Evolutionary conservation across 306 rosid species (phyloP), one percentile per base, ranked within the genome.

Genomic region (Vachellia pachyceras): DNA sequence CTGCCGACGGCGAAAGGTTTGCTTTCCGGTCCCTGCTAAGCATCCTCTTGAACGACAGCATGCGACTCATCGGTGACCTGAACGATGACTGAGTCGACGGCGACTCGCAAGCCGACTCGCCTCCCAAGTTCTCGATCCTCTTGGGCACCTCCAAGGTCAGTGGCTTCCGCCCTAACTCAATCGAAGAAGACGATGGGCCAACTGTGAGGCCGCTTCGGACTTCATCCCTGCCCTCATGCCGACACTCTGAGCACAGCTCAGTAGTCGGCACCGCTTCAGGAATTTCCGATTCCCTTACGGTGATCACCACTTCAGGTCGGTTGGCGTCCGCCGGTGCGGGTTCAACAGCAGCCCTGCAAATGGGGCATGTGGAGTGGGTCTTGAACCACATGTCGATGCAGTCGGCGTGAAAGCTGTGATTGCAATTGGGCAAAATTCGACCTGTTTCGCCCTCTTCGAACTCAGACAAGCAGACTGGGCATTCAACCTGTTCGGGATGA

Each of bases 331-430:
- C 79, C 3, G 83, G 49, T 2, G 7, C 66, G 17, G 81, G 58
- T 20, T 95, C 99, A 4, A 95, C 98, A 1, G 90, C 76, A 0
- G 98, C 80, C 35, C 99, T 84, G 33, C 99, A 95, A 0, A 91
- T 85, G 0, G 99, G 99, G 40, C 99, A 95, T 3, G 99, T 95
- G 73, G 85, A 63, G 78, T 95, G 97, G 3, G 97, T 89, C 7
- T 88, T 90, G 45, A 95, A 90, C 99, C 99, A 95, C 98, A 93
- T 95, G 45, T 93, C 99, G 20, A 95, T 93, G 33, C 99, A 95
- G 3, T 87, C 94, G 0, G 72, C 88, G 50, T 95, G 99, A 54
- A 93, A 95, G 15, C 73, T 72, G 47, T 95, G 99, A 6, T 73
- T 75, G 10, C 98, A 95, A 33, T 87, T 95, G 1, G 97, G 97